phyloP scores from a whole-genome alignment of 371 early-diverging fungal species.

The Quaeritorhiza haematococci region DNA sequence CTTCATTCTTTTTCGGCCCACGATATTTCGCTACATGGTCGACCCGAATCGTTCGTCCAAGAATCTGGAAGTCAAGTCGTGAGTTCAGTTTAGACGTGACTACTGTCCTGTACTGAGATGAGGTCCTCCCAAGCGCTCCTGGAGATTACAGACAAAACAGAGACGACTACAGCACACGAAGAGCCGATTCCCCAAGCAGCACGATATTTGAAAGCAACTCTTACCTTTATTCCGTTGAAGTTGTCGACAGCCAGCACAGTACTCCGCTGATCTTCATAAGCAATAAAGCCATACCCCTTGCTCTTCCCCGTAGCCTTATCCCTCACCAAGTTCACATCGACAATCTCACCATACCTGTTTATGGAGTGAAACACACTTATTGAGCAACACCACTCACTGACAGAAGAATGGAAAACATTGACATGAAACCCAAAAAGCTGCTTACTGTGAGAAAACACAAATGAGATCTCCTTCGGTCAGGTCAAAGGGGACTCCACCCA shows the following conservation, averaged over 20 bases:
- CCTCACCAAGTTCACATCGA: constrained; percentile 80
- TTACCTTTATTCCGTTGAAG: constrained; percentile 76
- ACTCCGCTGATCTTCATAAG: constrained; percentile 87
- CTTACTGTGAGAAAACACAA: constrained; percentile 86
- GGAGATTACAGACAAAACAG: not conserved
- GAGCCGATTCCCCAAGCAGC: no score
- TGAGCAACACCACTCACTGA: not conserved
- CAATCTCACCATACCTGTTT: constrained; percentile 83
- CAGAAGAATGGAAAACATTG: constrained; percentile 6
- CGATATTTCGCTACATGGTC: constrained; percentile 69
- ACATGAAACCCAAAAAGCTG: not conserved
- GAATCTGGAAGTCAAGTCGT: constrained; percentile 37
- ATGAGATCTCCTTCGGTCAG: constrained; percentile 90
- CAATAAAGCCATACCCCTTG: constrained; percentile 87
- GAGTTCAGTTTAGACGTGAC: no score
- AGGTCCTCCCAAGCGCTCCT: no score
- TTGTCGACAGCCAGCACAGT: constrained; percentile 93
- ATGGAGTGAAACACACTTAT: not conserved
- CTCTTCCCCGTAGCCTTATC: constrained; percentile 83
- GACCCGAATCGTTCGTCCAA: constrained; percentile 63
- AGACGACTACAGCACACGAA: not conserved
- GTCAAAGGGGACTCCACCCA: constrained; percentile 79
- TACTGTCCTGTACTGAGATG: no score
- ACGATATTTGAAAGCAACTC: no score
- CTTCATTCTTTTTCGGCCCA: constrained; percentile 43